Evolutionary conservation across 169 alveolate genomes (phyloP), one percentile per base, ranked within the genome.

Genomic region (Prorocentrum cordatum): DNA sequence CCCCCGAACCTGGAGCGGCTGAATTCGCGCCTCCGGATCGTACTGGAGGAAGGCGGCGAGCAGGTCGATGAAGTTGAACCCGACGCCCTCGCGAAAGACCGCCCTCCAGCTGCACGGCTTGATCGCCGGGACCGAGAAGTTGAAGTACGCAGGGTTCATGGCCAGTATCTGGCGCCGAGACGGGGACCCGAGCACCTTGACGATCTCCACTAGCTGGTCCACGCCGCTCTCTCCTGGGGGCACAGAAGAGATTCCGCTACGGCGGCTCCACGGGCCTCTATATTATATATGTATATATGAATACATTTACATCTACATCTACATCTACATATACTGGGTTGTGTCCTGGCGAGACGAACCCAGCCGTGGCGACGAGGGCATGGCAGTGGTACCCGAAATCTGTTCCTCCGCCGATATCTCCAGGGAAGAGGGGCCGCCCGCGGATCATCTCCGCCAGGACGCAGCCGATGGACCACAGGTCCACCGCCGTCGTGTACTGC

Each of bases 391-490:
- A n/a, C n/a, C n/a, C n/a, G n/a, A n/a, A n/a, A n/a, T n/a, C n/a
- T 42, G 54, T 42, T 42, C 16, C 16, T 42, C 54, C 54, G n/a
- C 54, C 16, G 16, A 16, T 42, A 16, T 42, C 54, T 42, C 54
- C 89, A 18, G 89, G 89, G 47, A 80, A 80, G 47, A 80, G 77
- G 16, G 89, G 89, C 7, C 89, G 73, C 64, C 86, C 98, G 70
- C 96, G 91, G 14, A 97, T 90, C 93, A 97, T 92, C 92, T 97
- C 99, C 6, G 98, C 98, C 50, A 97, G 93, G 3, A 97, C 99
- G 91, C 99, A 97, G 29, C 98, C 98, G 38, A 95, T 94, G 38
- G 98, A 96, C 99, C 99, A 98, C 3, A 95, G 85, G 92, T 98
- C 99, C 35, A 98, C 97, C 45, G 96, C 97, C 18, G 98, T 94